Base-by-base conservation (phyloP, 805 yeast species). In the Cyberlindnera misumaiensis region DNA sequence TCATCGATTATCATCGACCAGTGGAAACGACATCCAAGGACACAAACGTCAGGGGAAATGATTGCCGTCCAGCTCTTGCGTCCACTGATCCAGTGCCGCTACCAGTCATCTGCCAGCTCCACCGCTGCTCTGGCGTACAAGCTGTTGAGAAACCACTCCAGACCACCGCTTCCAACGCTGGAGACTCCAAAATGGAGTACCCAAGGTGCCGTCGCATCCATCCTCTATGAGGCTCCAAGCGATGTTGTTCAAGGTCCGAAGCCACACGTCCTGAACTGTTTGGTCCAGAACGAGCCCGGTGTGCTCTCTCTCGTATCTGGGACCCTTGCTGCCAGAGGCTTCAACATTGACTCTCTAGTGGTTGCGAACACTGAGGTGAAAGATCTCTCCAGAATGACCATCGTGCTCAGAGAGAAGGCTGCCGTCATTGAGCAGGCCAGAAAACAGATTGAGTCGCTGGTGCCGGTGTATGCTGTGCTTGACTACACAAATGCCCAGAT, bases 231-330 rank as follows among this genome's bases (percentile, higher is more conserved):
- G 61, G 86, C 96, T 3, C 98, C 75, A 35, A 51, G 65, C 14
- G 72, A 70, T 11, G 56, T 64, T 15, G 59, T 48, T 32, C 76
- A 81, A 28, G 85, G 88, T 30, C 70, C 73, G 51, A 80, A 83
- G 49, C 84, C 84, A 55, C 98, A 93, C 54, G 94, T 93, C 32
- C 72, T 93, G 60, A 93, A 90, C 73, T 93, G 98, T 68, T 73
- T 93, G 58, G 98, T 93, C 13, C 97, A 93, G 66, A 90, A 93
- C 63, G 98, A 93, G 66, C 97, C 98, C 7, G 98, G 98, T 72
- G 98, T 93, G 33, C 70, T 93, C 53, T 82, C 95, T 27, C 77
- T 90, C 39, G 85, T 93, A 31, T 83, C 97, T 6, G 96, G 97
- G 39, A 88, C 95, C 38, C 73, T 93, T 50, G 98, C 98, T 28